Percentiles rank a stretch among this genome's conserved stretches.
These are phyloP conservation scores for Apiospora arundinis DNA, from an alignment of 2,329 filamentous ascomycete genomes.

Conservation along the genomic window DNA sequence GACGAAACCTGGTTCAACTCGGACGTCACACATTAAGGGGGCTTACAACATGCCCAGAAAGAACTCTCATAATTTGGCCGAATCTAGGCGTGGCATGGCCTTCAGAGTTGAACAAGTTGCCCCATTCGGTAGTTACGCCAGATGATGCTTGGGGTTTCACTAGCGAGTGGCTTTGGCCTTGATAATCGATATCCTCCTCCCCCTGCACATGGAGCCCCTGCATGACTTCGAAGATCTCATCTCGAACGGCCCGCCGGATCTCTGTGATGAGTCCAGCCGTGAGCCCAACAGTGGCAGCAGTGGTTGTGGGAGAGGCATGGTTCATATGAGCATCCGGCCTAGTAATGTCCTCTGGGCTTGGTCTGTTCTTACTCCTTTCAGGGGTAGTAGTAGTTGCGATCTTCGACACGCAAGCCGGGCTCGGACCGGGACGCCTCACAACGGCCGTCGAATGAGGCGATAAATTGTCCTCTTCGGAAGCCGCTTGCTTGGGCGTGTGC, in stretches of 20 bases:
- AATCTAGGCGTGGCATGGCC: slow-evolving; percentile 72
- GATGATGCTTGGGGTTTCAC: not conserved
- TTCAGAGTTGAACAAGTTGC: slow-evolving; percentile 71
- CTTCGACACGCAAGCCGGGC: not conserved
- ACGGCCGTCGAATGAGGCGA: not conserved
- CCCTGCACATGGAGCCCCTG: not conserved
- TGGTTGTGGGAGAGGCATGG: not conserved
- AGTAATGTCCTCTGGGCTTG: not conserved
- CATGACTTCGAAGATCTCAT: not conserved
- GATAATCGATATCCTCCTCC: not conserved
- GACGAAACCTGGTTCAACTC: not conserved
- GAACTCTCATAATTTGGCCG: slow-evolving; percentile 72
- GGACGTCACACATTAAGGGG: not conserved
- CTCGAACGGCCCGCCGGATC: not conserved
- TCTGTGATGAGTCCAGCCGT: not conserved
- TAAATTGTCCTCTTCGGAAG: not conserved
- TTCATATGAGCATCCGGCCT: not conserved
- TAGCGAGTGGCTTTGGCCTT: not conserved
- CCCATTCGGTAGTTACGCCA: slow-evolving; percentile 61
- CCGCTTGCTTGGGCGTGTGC: not conserved
- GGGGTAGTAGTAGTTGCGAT: not conserved
- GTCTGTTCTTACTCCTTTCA: not conserved
- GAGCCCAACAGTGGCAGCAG: not conserved
- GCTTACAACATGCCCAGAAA: slow-evolving; percentile 76
- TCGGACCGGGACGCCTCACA: not conserved